These are phyloP conservation scores for Malassezia slooffiae DNA, from an alignment of 1,284 basidiomycete species.

Conservation along the genomic window DNA sequence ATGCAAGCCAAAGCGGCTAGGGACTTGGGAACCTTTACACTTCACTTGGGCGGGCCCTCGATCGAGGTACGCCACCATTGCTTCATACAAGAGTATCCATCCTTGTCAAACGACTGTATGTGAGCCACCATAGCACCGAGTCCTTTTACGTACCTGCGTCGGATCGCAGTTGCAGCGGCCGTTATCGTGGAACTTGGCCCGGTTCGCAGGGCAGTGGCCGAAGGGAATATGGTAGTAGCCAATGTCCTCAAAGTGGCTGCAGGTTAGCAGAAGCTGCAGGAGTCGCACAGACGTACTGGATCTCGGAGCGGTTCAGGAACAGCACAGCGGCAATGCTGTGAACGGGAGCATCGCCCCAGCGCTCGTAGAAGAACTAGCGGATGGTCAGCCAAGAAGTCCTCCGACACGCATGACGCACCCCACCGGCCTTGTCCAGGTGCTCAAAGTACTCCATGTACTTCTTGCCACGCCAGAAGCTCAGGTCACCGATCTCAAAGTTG, in stretches of 20 bases:
- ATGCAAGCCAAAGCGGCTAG: neutral
- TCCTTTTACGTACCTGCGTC: slow-evolving; percentile 15
- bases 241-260: slow-evolving; percentile 34
- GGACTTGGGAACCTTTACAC: too few species aligned
- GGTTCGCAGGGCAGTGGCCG: slow-evolving; percentile 30
- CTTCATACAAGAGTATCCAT: slow-evolving; percentile 32
- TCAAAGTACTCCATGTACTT: slow-evolving; percentile 69
- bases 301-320: slow-evolving; percentile 26
- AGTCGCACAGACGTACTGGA: slow-evolving; percentile 16
- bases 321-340: slow-evolving; percentile 43
- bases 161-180: slow-evolving; percentile 38
- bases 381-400: neutral
- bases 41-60: slow-evolving; percentile 22
- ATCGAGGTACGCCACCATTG: slow-evolving; percentile 31
- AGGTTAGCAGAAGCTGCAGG: neutral
- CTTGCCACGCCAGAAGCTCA: slow-evolving; percentile 66
- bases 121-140: neutral
- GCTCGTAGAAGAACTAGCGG: slow-evolving; percentile 48
- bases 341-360: slow-evolving; percentile 71
- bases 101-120: slow-evolving; percentile 25
- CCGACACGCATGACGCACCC: slow-evolving; percentile 39
- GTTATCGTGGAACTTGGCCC: slow-evolving; percentile 35
- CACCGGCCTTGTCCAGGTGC: slow-evolving; percentile 63
- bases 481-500: slow-evolving; percentile 57
- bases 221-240: slow-evolving; percentile 37